phyloP scores from a whole-genome alignment of 1,139 yeast genomes.

The Ogataea hybrid region DNA sequence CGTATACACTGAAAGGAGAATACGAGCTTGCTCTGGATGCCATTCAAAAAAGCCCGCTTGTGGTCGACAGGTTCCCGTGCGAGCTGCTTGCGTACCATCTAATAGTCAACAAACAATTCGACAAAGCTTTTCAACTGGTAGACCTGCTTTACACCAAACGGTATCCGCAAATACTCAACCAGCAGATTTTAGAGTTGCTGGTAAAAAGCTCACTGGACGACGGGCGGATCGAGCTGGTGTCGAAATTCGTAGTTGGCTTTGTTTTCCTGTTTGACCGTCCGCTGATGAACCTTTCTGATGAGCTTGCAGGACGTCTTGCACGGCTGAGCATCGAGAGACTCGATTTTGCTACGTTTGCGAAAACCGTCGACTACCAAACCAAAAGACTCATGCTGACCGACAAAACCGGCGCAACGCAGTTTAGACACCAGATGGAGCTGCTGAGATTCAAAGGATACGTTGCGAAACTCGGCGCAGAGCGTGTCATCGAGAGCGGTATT shows the following conservation, averaged over 20 bases:
- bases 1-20: constrained; percentile 10
- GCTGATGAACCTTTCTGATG: constrained; percentile 12
- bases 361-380: constrained; percentile 21
- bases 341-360: constrained; percentile 23
- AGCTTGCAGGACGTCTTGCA: constrained; percentile 13
- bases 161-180: constrained; percentile 14
- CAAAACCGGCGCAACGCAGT: constrained; percentile 1
- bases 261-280: constrained; percentile 18
- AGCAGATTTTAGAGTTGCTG: constrained; percentile 17
- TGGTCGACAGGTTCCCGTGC: constrained; percentile 18
- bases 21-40: constrained; percentile 13
- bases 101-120: constrained; percentile 7
- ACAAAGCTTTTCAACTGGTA: constrained; percentile 10
- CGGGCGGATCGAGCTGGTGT: constrained; percentile 12
- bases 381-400: constrained; percentile 8
- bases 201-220: constrained; percentile 13
- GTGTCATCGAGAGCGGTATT: constrained; percentile 27
- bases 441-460: constrained; percentile 21
- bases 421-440: constrained; percentile 17
- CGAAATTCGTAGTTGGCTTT: constrained; percentile 23
- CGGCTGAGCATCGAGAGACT: constrained; percentile 10
- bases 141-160: constrained; percentile 6
- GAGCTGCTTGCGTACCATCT: constrained; percentile 24
- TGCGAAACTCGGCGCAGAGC: constrained; percentile 21
- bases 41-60: neutral